phyloP scores from a whole-genome alignment of 2,329 filamentous ascomycete genomes.

The Exophiala aquamarina region DNA sequence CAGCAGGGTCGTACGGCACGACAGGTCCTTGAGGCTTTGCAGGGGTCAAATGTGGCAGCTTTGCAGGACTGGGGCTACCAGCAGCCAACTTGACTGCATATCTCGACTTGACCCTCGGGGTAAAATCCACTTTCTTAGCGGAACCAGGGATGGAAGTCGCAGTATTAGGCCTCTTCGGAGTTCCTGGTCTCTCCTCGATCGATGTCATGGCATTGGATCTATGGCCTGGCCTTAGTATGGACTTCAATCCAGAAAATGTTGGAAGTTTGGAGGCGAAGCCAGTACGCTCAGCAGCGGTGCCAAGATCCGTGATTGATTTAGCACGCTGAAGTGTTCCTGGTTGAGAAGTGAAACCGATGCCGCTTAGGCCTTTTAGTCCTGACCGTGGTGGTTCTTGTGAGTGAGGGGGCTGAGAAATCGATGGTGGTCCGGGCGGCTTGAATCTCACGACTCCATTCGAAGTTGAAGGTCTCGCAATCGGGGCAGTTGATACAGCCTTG shows the following conservation, averaged over 20 bases:
- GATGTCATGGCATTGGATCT: conserved; percentile 56
- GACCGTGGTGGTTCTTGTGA: neutral
- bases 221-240: conserved; percentile 57
- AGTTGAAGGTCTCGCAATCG: conserved; percentile 33
- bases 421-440: neutral
- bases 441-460: conserved; percentile 8
- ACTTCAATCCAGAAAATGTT: conserved; percentile 56
- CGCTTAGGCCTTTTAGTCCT: neutral
- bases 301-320: neutral
- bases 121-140: conserved; percentile 80
- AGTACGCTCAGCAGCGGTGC: neutral
- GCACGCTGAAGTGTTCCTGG: neutral
- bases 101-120: conserved; percentile 62
- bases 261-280: conserved; percentile 41
- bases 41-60: conserved; percentile 31
- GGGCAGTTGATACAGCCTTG: conserved; percentile 43
- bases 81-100: conserved; percentile 35
- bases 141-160: conserved; percentile 45
- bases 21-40: conserved; percentile 16
- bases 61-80: conserved; percentile 43
- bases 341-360: neutral
- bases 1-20: conserved; percentile 28
- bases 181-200: conserved; percentile 28
- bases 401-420: neutral
- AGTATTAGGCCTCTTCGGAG: conserved; percentile 31